phyloP scores from a whole-genome alignment of 1,284 basidiomycete genomes.

The Sporisorium reilianum region DNA sequence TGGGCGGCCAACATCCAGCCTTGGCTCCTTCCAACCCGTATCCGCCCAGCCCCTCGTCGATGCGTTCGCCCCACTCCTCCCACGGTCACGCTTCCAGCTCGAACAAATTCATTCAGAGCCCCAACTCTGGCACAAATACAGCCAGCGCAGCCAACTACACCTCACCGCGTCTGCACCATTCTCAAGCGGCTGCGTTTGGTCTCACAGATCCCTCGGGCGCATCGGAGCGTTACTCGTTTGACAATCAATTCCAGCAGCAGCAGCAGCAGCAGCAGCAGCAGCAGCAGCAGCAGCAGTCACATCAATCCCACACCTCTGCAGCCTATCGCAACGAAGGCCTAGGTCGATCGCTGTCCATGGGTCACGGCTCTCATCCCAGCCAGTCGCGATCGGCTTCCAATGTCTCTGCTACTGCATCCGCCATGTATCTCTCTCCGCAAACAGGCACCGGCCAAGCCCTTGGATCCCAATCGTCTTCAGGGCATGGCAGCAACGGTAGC shows the following conservation, averaged over 20 bases:
- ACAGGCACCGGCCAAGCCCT: conserved; percentile 17
- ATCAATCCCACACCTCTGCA: conserved; percentile 20
- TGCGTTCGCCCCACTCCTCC: conserved; percentile 40
- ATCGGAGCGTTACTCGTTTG: conserved; percentile 35
- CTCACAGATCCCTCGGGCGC: conserved; percentile 15
- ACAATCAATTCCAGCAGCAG: conserved; percentile 25
- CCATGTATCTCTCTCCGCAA: conserved; percentile 50
- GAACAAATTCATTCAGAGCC: conserved; percentile 29
- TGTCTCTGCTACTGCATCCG: conserved; percentile 11
- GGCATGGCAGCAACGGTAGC: conserved; percentile 31
- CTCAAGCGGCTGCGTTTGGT: conserved; percentile 23
- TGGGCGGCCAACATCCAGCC: conserved; percentile 23
- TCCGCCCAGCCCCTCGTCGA: conserved; percentile 41
- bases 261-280: conserved; percentile 20
- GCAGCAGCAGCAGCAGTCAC: conserved; percentile 16
- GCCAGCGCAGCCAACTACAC: conserved; percentile 21
- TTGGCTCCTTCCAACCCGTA: conserved; percentile 16
- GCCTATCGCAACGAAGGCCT: conserved; percentile 36
- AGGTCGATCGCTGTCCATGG: conserved; percentile 47
- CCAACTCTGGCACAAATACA: conserved; percentile 14
- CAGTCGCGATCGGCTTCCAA: conserved; percentile 33
- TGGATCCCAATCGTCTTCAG: conserved; percentile 23
- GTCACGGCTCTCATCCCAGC: conserved; percentile 35
- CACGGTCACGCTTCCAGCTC: conserved; percentile 40
- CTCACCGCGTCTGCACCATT: conserved; percentile 38